These are phyloP conservation scores for Trapa bicornis DNA, from an alignment of 345 rosid species.

Conservation along the genomic window DNA sequence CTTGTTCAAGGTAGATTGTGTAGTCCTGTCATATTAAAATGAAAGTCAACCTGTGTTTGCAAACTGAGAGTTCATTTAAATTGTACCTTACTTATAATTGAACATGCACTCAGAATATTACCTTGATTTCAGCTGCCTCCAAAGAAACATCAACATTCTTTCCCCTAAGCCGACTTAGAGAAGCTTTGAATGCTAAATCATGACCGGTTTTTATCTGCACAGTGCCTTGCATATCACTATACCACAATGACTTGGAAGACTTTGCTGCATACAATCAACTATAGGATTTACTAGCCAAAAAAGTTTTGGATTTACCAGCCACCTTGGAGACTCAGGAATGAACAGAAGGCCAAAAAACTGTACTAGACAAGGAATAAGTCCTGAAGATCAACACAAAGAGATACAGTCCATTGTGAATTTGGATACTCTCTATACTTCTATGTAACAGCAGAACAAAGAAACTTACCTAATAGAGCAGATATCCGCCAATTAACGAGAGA, in stretches of 20 bases:
- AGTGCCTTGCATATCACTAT: background rate
- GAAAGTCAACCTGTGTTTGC: background rate
- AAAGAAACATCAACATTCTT: constrained; percentile 23
- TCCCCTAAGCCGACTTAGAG: constrained; percentile 38
- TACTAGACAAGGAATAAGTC: constrained; percentile 16
- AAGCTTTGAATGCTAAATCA: constrained; percentile 26
- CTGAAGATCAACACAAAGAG: constrained; percentile 15
- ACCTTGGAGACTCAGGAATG: constrained; percentile 29
- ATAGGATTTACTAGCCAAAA: background rate
- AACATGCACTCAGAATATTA: constrained; percentile 8
- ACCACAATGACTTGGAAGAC: background rate
- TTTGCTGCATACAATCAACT: background rate
- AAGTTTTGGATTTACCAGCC: constrained; percentile 16
- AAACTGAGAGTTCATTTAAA: background rate
- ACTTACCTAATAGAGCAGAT: constrained; percentile 17
- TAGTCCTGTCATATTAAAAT: constrained; percentile 20
- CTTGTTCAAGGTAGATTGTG: constrained; percentile 20
- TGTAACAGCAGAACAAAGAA: too few species aligned
- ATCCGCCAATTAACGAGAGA: constrained; percentile 22
- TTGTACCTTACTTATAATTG: background rate
- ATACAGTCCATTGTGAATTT: background rate
- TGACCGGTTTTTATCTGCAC: constrained; percentile 27
- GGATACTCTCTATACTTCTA: background rate
- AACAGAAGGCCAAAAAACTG: constrained; percentile 18
- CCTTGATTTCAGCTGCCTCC: constrained; percentile 41